phyloP scores from a whole-genome alignment of 768 basidiomycete species.

The Collybia sp. region DNA sequence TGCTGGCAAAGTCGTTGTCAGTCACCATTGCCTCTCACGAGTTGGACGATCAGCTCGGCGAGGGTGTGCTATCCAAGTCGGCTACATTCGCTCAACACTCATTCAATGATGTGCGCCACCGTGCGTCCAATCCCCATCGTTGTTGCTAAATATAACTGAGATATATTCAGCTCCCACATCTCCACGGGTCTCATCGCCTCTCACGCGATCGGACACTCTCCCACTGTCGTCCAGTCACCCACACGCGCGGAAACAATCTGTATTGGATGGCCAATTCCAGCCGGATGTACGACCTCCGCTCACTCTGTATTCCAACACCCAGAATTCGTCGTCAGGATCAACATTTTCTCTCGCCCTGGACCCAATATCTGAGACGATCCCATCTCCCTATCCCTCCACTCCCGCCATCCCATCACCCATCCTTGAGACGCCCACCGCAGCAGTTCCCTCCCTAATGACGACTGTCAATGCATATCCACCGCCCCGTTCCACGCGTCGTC shows the following conservation, averaged over 20 bases:
- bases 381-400: conserved; percentile 28
- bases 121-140: conserved; percentile 3
- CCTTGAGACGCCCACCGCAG: conserved; percentile 19
- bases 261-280: conserved; percentile 45
- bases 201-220: conserved; percentile 47
- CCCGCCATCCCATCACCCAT: conserved; percentile 32
- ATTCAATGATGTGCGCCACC: conserved; percentile 10
- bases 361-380: conserved; percentile 35
- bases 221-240: conserved; percentile 60
- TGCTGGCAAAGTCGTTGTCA: conserved; percentile 61
- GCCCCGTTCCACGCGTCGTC: conserved; percentile 25
- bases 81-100: conserved; percentile 23
- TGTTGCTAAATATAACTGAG: not conserved
- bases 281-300: conserved; percentile 28
- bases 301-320: conserved; percentile 26
- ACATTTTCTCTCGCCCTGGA: conserved; percentile 45
- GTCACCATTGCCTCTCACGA: conserved; percentile 56
- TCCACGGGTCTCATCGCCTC: conserved; percentile 35
- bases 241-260: conserved; percentile 72
- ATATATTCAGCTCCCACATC: conserved; percentile 22
- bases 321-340: conserved; percentile 32
- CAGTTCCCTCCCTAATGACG: conserved; percentile 22
- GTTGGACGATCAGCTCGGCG: conserved; percentile 29
- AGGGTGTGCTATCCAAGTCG: conserved; percentile 22
- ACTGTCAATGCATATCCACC: conserved; percentile 30